A percentile compares a stretch with the other conserved stretches of the same genome.
Conservation (phyloP, 768 basidiomycete genomes). For the Lentinula detonsa region DNA sequence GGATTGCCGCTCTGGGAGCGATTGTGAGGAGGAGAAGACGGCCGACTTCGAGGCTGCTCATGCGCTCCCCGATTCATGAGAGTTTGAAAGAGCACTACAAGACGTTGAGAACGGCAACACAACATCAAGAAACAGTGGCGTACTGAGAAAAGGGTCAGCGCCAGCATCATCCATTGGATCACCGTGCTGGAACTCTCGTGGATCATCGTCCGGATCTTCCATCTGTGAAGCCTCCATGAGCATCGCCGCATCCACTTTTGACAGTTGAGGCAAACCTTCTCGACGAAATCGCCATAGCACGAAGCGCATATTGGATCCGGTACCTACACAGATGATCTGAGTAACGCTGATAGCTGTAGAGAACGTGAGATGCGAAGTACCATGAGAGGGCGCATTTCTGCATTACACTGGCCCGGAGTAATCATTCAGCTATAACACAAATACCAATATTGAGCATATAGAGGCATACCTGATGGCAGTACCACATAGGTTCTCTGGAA, state of each 20-base stretch:
- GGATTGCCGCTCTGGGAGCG: not conserved
- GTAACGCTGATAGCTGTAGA: conserved; percentile 4
- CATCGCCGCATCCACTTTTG: not conserved
- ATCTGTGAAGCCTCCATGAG: conserved; percentile 40
- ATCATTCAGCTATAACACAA: not conserved
- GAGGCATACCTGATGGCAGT: conserved; percentile 10
- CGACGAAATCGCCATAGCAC: conserved; percentile 78
- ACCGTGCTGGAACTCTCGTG: conserved; percentile 53
- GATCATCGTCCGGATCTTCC: conserved; percentile 71
- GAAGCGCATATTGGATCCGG: conserved; percentile 82
- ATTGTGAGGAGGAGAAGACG: conserved; percentile 1
- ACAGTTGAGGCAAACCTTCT: conserved; percentile 45
- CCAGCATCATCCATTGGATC: conserved; percentile 29
- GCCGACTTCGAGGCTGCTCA: conserved; percentile 2
- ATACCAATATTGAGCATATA: not conserved
- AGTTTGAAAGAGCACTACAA: conserved; percentile 14
- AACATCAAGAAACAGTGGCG: conserved; percentile 10
- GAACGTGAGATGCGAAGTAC: conserved; percentile 30
- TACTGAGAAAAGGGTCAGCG: conserved; percentile 47
- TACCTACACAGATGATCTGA: conserved; percentile 35
- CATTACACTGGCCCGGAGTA: conserved; percentile 55
- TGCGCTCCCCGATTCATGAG: conserved; percentile 16
- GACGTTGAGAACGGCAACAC: not conserved
- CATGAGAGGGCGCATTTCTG: conserved; percentile 87
- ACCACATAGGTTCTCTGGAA: conserved; percentile 66